These are phyloP conservation scores for Zygosaccharomyces kombuchaensis DNA, from an alignment of 805 yeast species.

Conservation along the genomic window DNA sequence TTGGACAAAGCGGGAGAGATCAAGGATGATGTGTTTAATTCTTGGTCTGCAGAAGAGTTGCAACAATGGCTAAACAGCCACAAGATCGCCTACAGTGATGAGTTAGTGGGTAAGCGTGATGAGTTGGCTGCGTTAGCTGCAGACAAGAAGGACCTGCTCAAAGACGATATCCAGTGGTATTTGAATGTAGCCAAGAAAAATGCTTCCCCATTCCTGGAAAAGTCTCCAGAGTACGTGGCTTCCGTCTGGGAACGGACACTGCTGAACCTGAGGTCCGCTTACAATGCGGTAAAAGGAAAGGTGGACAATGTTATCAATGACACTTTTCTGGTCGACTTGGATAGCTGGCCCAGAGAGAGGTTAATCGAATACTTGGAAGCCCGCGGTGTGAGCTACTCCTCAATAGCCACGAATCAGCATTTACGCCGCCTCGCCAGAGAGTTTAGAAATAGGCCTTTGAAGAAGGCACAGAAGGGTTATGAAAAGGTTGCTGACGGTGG, in stretches of 20 bases:
- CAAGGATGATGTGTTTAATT: slow-evolving; percentile 43
- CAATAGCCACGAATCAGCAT: slow-evolving; percentile 39
- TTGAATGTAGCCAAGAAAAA: slow-evolving; percentile 26
- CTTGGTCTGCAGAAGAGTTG: slow-evolving; percentile 53
- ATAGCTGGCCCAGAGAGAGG: slow-evolving; percentile 45
- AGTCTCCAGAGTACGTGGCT: slow-evolving; percentile 32
- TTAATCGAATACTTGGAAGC: slow-evolving; percentile 40
- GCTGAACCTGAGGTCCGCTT: slow-evolving; percentile 9
- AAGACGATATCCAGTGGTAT: slow-evolving; percentile 41
- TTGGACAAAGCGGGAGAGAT: slow-evolving; percentile 40
- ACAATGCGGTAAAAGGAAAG: slow-evolving; percentile 20
- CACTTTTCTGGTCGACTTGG: slow-evolving; percentile 44
- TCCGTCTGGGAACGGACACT: slow-evolving; percentile 25
- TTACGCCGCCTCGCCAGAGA: slow-evolving; percentile 40
- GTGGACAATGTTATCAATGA: slow-evolving; percentile 40
- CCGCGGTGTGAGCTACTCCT: slow-evolving; percentile 39
- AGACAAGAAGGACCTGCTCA: slow-evolving; percentile 35
- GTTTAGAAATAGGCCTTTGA: slow-evolving; percentile 37
- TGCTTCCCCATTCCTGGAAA: slow-evolving; percentile 36
- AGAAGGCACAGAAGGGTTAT: slow-evolving; percentile 25
- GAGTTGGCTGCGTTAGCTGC: slow-evolving; percentile 36
- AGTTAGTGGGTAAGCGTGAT: slow-evolving; percentile 35
- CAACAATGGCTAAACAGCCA: slow-evolving; percentile 50
- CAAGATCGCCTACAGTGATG: slow-evolving; percentile 38
- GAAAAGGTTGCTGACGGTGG: slow-evolving; percentile 37